Conservation (phyloP, 805 yeast genomes). For the Hanseniaspora vineae region DNA sequence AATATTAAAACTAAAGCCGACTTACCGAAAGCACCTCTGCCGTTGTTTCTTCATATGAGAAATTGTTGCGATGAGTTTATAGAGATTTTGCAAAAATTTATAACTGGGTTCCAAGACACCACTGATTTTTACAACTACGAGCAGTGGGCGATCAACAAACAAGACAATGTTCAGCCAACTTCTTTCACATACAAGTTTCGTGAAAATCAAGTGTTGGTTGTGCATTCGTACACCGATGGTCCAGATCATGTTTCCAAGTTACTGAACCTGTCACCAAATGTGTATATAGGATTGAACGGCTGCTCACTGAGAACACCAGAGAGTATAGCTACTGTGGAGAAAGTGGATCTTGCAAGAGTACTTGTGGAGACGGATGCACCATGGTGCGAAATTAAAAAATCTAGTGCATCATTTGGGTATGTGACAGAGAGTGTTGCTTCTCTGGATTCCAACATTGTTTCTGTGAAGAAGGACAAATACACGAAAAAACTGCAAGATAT, state of each 20-base stretch:
- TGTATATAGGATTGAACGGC: conserved; percentile 76
- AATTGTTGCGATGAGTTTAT: conserved; percentile 73
- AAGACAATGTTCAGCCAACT: too few species aligned
- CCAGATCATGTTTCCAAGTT: conserved; percentile 45
- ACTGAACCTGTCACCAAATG: conserved; percentile 34
- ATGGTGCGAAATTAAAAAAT: conserved; percentile 88
- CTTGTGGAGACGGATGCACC: conserved; percentile 95
- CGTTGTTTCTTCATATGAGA: conserved; percentile 85
- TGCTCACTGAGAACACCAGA: conserved; percentile 62
- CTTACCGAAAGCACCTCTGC: conserved; percentile 25
- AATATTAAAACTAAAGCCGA: too few species aligned
- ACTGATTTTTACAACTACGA: conserved; percentile 13
- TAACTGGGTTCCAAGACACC: conserved; percentile 28
- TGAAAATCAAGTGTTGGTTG: conserved; percentile 50
- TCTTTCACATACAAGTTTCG: conserved; percentile 20
- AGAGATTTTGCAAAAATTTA: conserved; percentile 46
- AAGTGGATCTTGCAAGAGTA: conserved; percentile 61
- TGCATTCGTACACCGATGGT: conserved; percentile 91
- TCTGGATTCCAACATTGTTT: conserved; percentile 19
- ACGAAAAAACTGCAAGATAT: conserved; percentile 27
- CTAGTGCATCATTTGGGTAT: conserved; percentile 43
- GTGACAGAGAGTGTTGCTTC: conserved; percentile 15
- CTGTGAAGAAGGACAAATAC: conserved; percentile 41
- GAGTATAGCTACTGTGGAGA: conserved; percentile 24
- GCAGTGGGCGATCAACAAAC: background rate